Conservation (phyloP, 257 asterid species). For the Nicotiana obtusifolia region DNA sequence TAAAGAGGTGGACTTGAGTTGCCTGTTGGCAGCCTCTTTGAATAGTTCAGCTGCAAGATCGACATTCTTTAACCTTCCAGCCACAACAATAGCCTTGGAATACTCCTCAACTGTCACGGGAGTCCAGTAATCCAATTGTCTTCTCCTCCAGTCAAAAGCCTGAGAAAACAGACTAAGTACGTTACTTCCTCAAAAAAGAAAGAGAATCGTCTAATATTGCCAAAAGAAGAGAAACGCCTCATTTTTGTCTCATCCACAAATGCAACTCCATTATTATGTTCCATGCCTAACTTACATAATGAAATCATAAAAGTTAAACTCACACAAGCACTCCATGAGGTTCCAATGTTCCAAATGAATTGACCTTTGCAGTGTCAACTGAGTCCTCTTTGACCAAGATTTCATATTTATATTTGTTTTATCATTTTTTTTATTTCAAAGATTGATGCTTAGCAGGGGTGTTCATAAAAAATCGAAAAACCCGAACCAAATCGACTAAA, state of each 20-base stretch:
- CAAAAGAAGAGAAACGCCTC: neutral
- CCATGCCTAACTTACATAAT: neutral
- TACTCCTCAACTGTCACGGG: constrained; percentile 77
- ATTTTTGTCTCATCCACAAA: neutral
- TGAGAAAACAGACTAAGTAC: constrained; percentile 23
- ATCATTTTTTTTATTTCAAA: neutral
- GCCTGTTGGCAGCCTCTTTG: constrained; percentile 52
- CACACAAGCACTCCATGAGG: neutral
- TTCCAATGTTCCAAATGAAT: neutral
- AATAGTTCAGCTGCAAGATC: constrained; percentile 66
- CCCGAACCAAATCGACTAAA: too few species aligned
- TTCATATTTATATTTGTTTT: neutral
- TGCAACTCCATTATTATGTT: neutral
- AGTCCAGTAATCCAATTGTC: constrained; percentile 38
- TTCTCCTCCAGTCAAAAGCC: constrained; percentile 87
- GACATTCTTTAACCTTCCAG: constrained; percentile 48
- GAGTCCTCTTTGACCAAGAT: neutral
- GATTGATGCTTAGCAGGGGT: neutral
- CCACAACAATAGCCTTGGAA: constrained; percentile 52
- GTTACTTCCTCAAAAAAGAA: neutral
- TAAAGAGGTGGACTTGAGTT: constrained; percentile 38
- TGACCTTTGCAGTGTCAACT: neutral
- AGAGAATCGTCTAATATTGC: neutral
- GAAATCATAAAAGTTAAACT: neutral
- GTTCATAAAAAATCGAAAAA: too few species aligned